Evolutionary conservation across 2,329 filamentous ascomycete species (phyloP).

Genomic region (Fusarium hostae): DNA sequence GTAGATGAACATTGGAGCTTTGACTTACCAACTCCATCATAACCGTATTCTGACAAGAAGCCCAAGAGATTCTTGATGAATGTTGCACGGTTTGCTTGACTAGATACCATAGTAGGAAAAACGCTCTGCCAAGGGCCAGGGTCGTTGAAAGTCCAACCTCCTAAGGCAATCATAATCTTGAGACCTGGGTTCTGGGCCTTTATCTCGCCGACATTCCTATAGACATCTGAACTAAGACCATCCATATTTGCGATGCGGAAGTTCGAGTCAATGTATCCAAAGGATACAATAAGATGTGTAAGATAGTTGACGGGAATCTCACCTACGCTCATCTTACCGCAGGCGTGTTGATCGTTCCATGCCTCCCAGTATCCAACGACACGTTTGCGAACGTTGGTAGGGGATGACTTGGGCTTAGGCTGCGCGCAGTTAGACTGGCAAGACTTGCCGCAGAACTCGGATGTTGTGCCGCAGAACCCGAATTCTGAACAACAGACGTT

Average conservation of each 20-base stretch:
- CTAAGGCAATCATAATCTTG: conserved; percentile 51
- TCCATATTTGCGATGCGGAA: background rate
- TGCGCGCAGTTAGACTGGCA: background rate
- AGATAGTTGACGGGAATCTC: background rate
- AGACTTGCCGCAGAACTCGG: background rate
- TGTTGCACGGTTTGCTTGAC: conserved; percentile 36
- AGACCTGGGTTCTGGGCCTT: conserved; percentile 44
- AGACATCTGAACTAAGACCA: background rate
- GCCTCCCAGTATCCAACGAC: background rate
- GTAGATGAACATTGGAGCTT: background rate
- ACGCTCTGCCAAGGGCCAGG: conserved; percentile 25
- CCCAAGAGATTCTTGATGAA: conserved; percentile 52
- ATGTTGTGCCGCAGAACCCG: background rate
- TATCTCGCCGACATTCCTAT: conserved; percentile 45
- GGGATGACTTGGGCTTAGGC: background rate
- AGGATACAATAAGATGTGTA: background rate
- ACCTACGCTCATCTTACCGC: background rate
- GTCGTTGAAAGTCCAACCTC: conserved; percentile 54
- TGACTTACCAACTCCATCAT: conserved; percentile 39
- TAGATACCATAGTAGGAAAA: conserved; percentile 42
- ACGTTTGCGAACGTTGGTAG: background rate
- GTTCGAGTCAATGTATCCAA: background rate
- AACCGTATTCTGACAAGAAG: conserved; percentile 38
- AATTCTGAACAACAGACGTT: background rate
- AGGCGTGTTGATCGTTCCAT: background rate